Evolutionary conservation across 176 grass and related monocot genomes (phyloP), one percentile per base, ranked within the genome.

Genomic region (Phoenix dactylifera): DNA sequence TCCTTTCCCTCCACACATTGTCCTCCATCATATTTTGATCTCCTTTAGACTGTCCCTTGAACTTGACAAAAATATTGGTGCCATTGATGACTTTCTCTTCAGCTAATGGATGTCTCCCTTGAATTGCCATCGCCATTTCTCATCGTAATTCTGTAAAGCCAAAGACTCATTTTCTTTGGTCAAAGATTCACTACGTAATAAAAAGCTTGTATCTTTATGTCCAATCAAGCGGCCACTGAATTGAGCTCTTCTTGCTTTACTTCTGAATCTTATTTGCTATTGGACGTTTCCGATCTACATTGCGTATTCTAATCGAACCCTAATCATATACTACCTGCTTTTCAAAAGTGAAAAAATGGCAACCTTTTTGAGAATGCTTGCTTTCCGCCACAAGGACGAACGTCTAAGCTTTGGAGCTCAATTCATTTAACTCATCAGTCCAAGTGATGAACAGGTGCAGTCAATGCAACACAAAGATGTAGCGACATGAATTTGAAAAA

Each of bases 181-280:
- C 82, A 83, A 72, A 89, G 85, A 83, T 95, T 83, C 79, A 83
- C 62, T 55, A 70, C 50, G 50, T 19, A 60, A 35, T 22, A 20
- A 14, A 84, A 72, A 73, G 71, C 22, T 64, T 39, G 69, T 15
- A 75, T 80, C 85, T 85, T 89, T 88, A 74, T 25, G 68, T 68
- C 82, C 72, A 85, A 89, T 94, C 77, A 82, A 50, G 22, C 50
- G 64, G 25, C 51, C 60, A 50, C 71, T 64, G 29, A 65, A 69
- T 30, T 69, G 28, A 6, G 62, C 66, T 64, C 50, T 5, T 78
- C 62, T 30, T 26, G 3, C 48, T 53, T 44, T 44, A 12, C 1
- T 44, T 44, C 35, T 44, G 35, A 44, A 44, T 9, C 7, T 44
- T 12, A 44, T 44, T 44, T 44, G 35, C 35, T 44, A 44, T 44